These are phyloP conservation scores for Cubamyces sp. DNA, from an alignment of 768 basidiomycete species.

Conservation along the genomic window DNA sequence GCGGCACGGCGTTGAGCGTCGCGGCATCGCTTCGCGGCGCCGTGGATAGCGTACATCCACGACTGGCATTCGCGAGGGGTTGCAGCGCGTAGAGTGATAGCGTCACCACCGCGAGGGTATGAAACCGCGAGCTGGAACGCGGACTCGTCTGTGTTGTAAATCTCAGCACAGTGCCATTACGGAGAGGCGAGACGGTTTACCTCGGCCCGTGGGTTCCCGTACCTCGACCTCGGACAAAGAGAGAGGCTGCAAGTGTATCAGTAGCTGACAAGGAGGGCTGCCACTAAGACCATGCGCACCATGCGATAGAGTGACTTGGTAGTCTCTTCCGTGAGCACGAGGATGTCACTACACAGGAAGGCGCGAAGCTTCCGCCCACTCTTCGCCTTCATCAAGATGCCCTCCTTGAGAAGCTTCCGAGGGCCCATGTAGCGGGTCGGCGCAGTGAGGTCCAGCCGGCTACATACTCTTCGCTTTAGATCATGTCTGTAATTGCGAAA, in stretches of 20 bases:
- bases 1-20: constrained; percentile 48
- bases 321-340: constrained; percentile 79
- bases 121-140: constrained; percentile 46
- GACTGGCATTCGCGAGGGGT: constrained; percentile 61
- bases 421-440: constrained; percentile 84
- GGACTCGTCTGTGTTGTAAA: constrained; percentile 59
- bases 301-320: constrained; percentile 79
- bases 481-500: background rate
- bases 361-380: constrained; percentile 77
- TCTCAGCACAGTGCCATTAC: background rate
- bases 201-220: constrained; percentile 53
- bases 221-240: constrained; percentile 69
- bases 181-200: constrained; percentile 37
- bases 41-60: constrained; percentile 51
- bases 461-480: constrained; percentile 28
- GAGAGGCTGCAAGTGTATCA: constrained; percentile 58
- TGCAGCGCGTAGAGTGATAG: constrained; percentile 40
- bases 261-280: background rate
- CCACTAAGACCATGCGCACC: constrained; percentile 49
- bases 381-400: constrained; percentile 77
- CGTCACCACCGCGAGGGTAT: constrained; percentile 26
- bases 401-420: constrained; percentile 81
- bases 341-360: constrained; percentile 87
- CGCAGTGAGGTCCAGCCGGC: constrained; percentile 87
- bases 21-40: constrained; percentile 47